These are phyloP conservation scores for Plasmodium gonderi DNA, from an alignment of 169 alveolate species.

Conservation along the genomic window DNA sequence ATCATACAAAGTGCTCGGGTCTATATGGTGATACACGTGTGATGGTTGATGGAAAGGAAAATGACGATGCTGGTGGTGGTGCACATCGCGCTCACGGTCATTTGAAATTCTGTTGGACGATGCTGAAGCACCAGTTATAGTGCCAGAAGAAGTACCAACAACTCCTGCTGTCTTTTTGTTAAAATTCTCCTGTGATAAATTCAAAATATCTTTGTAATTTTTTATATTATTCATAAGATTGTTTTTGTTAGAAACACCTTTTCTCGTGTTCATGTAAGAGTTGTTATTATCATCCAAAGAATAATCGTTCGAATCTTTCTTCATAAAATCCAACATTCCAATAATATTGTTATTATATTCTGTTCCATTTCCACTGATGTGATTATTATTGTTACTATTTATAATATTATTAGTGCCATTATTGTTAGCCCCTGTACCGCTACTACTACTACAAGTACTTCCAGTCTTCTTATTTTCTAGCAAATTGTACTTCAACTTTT, in stretches of 20 bases:
- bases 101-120: neutral
- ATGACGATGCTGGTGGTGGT: neutral
- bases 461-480: slow-evolving; percentile 26
- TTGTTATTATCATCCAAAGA: slow-evolving; percentile 4
- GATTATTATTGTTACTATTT: neutral
- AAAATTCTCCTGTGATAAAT: slow-evolving; percentile 42
- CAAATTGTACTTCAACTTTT: slow-evolving; percentile 39
- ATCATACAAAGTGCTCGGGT: slow-evolving; percentile 46
- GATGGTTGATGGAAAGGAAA: neutral
- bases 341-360: neutral
- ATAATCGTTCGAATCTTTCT: slow-evolving; percentile 34
- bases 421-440: neutral
- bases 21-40: slow-evolving; percentile 7
- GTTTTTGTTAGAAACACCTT: neutral
- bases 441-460: neutral
- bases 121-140: neutral
- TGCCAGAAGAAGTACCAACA: neutral
- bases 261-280: slow-evolving; percentile 20
- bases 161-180: slow-evolving; percentile 19
- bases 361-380: neutral
- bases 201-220: slow-evolving; percentile 44
- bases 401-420: neutral
- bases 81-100: neutral
- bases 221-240: slow-evolving; percentile 16
- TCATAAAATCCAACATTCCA: neutral